Percentiles rank a stretch among this genome's conserved stretches.
phyloP scores from a whole-genome alignment of 192 early-diverging fungal genomes.

The Coemansia biformis region DNA sequence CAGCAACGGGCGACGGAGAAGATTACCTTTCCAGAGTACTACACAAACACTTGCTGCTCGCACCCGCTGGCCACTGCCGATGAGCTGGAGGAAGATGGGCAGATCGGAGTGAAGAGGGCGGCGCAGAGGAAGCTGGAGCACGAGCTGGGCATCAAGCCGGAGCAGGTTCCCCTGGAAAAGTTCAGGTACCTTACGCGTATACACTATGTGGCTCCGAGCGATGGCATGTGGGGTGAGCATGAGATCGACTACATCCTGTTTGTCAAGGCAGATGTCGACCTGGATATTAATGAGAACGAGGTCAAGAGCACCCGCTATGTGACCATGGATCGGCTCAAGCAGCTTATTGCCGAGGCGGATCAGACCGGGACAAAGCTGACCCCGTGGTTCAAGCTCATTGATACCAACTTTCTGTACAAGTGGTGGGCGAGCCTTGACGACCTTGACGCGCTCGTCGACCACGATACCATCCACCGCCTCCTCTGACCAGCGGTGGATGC shows the following conservation, averaged over 20 bases:
- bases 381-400: slow-evolving; percentile 96
- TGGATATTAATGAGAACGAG: slow-evolving; percentile 84
- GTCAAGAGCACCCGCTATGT: slow-evolving; percentile 80
- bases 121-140: slow-evolving; percentile 93
- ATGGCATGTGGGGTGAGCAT: slow-evolving; percentile 98
- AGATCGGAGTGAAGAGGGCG: slow-evolving; percentile 79
- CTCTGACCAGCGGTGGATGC: no score
- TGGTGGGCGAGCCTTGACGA: slow-evolving; percentile 91
- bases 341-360: slow-evolving; percentile 60
- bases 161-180: slow-evolving; percentile 74
- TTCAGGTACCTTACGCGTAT: slow-evolving; percentile 90
- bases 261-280: slow-evolving; percentile 67
- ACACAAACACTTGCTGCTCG: slow-evolving; percentile 98
- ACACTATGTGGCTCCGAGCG: slow-evolving; percentile 92
- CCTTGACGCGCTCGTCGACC: slow-evolving; percentile 57
- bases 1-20: slow-evolving; percentile 96
- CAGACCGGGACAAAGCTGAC: slow-evolving; percentile 65
- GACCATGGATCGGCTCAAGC: slow-evolving; percentile 71
- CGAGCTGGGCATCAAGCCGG: slow-evolving; percentile 82
- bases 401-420: slow-evolving; percentile 84
- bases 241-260: slow-evolving; percentile 98
- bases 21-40: slow-evolving; percentile 96
- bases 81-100: slow-evolving; percentile 76
- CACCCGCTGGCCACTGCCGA: slow-evolving; percentile 79
- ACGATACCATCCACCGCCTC: slow-evolving; percentile 64